Evolutionary conservation across 139 green algal genomes (phyloP).

Genomic region (Mesotaenium endlicherianum): DNA sequence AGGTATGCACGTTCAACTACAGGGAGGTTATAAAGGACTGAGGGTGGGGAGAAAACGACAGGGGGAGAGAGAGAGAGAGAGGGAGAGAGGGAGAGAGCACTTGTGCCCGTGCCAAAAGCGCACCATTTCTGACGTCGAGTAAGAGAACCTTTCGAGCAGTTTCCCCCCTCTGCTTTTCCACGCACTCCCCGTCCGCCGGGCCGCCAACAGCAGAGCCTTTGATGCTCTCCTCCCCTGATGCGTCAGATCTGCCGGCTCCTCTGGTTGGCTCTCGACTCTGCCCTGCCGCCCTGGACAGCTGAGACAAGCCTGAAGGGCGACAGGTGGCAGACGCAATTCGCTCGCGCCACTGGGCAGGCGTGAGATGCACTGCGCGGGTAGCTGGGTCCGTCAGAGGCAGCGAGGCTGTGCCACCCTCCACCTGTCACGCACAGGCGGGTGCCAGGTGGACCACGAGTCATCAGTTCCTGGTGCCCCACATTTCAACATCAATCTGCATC

Average conservation of each 20-base stretch:
- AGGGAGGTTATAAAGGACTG: too few species aligned
- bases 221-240: too few species aligned
- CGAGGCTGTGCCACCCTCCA: conserved; percentile 2
- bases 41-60: not conserved
- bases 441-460: too few species aligned
- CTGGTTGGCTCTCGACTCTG: not conserved
- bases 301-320: not conserved
- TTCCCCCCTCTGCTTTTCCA: not conserved
- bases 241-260: too few species aligned
- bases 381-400: conserved; percentile 20
- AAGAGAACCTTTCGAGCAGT: conserved; percentile 66
- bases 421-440: not conserved
- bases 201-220: too few species aligned
- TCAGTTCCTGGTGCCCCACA: too few species aligned
- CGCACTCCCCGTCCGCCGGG: too few species aligned
- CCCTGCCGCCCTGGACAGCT: not conserved
- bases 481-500: too few species aligned
- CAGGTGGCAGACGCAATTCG: not conserved
- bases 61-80: not conserved
- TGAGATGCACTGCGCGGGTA: conserved; percentile 1
- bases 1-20: too few species aligned
- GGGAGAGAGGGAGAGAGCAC: not conserved
- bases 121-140: conserved; percentile 88
- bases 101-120: not conserved
- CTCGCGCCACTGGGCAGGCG: conserved; percentile 38